Percentiles rank a stretch among this genome's conserved stretches.
Conservation (phyloP, 495 filamentous ascomycete genomes). For the Penicillium psychrofluorescens region DNA sequence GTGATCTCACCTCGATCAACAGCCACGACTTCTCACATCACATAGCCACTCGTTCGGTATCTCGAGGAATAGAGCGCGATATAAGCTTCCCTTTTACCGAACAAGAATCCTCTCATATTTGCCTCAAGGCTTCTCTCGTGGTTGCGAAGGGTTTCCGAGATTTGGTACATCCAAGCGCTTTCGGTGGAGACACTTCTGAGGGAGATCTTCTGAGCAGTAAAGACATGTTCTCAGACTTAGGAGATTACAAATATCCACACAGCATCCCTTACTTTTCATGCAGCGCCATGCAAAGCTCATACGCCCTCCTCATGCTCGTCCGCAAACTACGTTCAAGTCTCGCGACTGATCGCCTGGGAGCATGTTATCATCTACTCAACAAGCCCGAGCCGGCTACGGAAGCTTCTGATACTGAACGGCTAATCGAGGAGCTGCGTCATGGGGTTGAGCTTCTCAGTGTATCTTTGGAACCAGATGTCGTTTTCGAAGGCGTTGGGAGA, state of each 20-base stretch:
- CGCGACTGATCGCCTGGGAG: conserved; percentile 5
- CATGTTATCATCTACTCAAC: conserved; percentile 15
- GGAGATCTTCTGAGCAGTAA: not conserved
- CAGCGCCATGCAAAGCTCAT: conserved; percentile 46
- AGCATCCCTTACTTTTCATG: conserved; percentile 46
- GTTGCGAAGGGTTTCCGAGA: conserved; percentile 34
- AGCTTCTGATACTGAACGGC: conserved; percentile 23
- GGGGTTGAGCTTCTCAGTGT: conserved; percentile 30
- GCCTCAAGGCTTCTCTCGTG: conserved; percentile 35
- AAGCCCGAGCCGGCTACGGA: conserved; percentile 20
- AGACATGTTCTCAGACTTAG: not conserved
- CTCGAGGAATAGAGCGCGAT: conserved; percentile 6
- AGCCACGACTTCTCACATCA: conserved; percentile 6
- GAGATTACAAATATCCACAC: conserved; percentile 19
- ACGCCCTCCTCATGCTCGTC: conserved; percentile 41
- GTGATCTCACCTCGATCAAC: conserved; percentile 36
- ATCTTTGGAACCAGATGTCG: conserved; percentile 23
- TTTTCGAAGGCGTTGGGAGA: conserved; percentile 15
- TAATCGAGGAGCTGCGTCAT: conserved; percentile 36
- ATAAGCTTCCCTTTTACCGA: conserved; percentile 33
- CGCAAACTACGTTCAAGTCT: conserved; percentile 23
- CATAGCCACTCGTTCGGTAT: conserved; percentile 3
- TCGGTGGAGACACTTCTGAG: not conserved
- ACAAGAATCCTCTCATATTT: conserved; percentile 39
- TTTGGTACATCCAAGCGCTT: conserved; percentile 30